Evolutionary conservation across 768 basidiomycete genomes (phyloP), one percentile per base, ranked within the genome.

Genomic region (Boletus sp.): DNA sequence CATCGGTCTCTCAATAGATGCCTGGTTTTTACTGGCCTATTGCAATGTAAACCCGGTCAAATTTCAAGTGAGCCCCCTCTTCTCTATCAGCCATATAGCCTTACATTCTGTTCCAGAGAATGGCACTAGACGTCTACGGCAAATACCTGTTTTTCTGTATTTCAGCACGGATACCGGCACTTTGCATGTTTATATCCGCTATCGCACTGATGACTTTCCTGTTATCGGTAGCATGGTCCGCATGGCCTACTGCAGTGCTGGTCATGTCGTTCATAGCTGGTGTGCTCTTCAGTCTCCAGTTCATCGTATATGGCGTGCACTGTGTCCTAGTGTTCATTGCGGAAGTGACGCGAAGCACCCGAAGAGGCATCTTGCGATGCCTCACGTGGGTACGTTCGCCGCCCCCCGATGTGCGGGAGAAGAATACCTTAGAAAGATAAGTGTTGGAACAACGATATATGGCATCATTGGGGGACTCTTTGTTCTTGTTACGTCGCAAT

Each of bases 131-230:
- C 63, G 58, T 89, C 33, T 86, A 83, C 59, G 76, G 74, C 24
- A 77, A 78, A 10, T 86, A 86, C 67, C 75, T 87, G 55, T 89
- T 88, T 74, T 90, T 90, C 68, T 77, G 83, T 30, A 76, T 90
- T 14, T 82, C 84, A 1, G 77, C 87, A 7, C 80, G 87, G 20
- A 72, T 88, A 12, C 89, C 88, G 0, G 78, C 81, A 0, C 59
- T 89, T 7, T 83, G 84, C 66, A 81, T 85, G 75, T 77, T 86
- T 53, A 56, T 76, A 32, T 82, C 86, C 11, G 76, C 82, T 0
- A 44, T 80, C n/a, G 75, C 84, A 1, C 76, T 90, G 8, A 83
- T 85, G 76, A 60, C 67, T 1, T 90, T 89, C 71, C 69, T 90
- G 28, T 74, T 79, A 8, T 67, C 82, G 28, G 82, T 89, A 7